Conservation (phyloP, 768 basidiomycete genomes). For the Termitomyces sp. region DNA sequence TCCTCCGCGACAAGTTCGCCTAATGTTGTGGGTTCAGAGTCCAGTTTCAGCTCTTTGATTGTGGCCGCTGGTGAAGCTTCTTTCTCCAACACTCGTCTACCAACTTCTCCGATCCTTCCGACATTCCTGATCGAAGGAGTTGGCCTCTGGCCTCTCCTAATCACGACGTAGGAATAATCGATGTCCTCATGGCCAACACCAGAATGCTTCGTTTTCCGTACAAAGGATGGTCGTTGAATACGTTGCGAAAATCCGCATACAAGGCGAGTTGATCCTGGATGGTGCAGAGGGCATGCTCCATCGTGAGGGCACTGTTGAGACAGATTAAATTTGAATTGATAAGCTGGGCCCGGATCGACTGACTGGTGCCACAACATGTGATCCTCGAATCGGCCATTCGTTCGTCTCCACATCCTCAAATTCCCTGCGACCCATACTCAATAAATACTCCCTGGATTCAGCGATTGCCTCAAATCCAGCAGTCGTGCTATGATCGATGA, state of each 20-base stretch:
- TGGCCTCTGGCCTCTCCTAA: conserved; percentile 78
- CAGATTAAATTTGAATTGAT: conserved; percentile 1
- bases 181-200: conserved; percentile 82
- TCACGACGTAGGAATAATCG: conserved; percentile 86
- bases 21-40: conserved; percentile 25
- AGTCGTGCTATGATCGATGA: conserved; percentile 81
- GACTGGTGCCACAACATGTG: conserved; percentile 88
- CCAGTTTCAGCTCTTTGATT: conserved; percentile 39
- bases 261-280: conserved; percentile 46
- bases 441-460: conserved; percentile 73
- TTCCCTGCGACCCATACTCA: conserved; percentile 61
- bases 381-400: conserved; percentile 44
- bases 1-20: conserved; percentile 8
- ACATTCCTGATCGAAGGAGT: conserved; percentile 27
- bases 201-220: conserved; percentile 86
- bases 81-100: conserved; percentile 39
- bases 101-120: conserved; percentile 55
- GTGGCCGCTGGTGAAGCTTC: conserved; percentile 22
- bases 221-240: conserved; percentile 80
- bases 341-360: conserved; percentile 22
- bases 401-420: conserved; percentile 39
- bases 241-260: conserved; percentile 87
- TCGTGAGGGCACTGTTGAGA: conserved; percentile 84
- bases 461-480: conserved; percentile 75
- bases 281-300: conserved; percentile 71